These are phyloP conservation scores for Hanseniaspora nectarophila DNA, from an alignment of 805 yeast genomes.

Conservation along the genomic window DNA sequence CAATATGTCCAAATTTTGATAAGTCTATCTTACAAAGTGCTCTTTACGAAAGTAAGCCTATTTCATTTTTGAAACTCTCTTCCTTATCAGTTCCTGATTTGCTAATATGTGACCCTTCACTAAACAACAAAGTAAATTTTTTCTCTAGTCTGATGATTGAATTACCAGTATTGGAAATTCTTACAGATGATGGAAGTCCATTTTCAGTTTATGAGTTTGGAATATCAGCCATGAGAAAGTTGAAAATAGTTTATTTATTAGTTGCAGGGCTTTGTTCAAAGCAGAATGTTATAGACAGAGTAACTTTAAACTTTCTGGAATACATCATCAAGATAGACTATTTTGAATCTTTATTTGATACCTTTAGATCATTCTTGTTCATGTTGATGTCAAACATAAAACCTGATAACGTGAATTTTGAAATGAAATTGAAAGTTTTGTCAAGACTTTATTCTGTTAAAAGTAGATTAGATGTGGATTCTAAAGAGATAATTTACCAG, in stretches of 20 bases:
- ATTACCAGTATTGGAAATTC: neutral
- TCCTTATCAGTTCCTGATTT: neutral
- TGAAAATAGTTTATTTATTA: slow-evolving; percentile 2
- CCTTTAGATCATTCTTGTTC: slow-evolving; percentile 1
- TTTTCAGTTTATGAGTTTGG: neutral
- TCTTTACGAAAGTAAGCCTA: neutral
- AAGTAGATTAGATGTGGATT: neutral
- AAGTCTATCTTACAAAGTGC: neutral
- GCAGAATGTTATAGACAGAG: neutral
- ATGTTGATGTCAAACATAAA: neutral
- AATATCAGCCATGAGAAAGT: neutral
- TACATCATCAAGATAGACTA: neutral
- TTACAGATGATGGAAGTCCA: neutral
- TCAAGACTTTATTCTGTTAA: neutral
- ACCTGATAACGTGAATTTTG: neutral
- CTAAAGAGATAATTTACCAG: neutral
- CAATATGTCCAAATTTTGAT: neutral
- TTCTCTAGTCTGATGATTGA: slow-evolving; percentile 1
- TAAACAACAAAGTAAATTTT: neutral
- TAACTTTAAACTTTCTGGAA: neutral
- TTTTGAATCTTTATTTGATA: neutral
- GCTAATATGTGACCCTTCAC: neutral
- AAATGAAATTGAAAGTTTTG: neutral
- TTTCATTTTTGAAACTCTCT: neutral
- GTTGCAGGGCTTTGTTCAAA: neutral